Evolutionary conservation across 1,139 yeast genomes (phyloP).

Genomic region (Saccharomyces uvarum): DNA sequence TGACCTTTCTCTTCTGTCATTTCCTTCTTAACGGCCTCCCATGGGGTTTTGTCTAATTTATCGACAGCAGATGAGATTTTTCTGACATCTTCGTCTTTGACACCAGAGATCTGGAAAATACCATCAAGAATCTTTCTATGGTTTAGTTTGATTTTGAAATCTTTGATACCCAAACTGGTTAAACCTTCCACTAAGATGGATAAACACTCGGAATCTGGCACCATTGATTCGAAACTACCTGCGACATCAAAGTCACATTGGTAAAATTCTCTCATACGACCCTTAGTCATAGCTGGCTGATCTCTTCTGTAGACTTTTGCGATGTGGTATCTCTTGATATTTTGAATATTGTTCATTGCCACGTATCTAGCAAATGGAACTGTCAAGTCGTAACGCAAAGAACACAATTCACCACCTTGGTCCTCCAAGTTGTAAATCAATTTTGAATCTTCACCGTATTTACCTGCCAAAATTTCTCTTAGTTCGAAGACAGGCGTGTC

Average conservation of each 20-base stretch:
- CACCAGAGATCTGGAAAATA: conserved; percentile 91
- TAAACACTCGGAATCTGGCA: conserved; percentile 88
- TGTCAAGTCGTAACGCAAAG: conserved; percentile 89
- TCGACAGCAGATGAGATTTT: conserved; percentile 92
- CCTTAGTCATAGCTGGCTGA: conserved; percentile 99
- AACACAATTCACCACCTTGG: conserved; percentile 96
- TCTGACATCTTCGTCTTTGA: conserved; percentile 85
- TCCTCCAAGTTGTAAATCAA: conserved; percentile 91
- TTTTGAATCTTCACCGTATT: conserved; percentile 96
- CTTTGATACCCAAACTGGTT: conserved; percentile 71
- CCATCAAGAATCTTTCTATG: conserved; percentile 96
- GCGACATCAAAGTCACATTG: conserved; percentile 98
- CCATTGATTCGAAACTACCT: conserved; percentile 86
- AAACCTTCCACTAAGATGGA: conserved; percentile 79
- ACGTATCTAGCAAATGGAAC: conserved; percentile 96
- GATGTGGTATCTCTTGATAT: conserved; percentile 88
- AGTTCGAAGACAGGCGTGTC: conserved; percentile 97
- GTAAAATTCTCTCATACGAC: conserved; percentile 97
- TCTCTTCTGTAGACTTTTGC: conserved; percentile 98
- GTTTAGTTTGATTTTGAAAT: conserved; percentile 84
- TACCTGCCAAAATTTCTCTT: conserved; percentile 90
- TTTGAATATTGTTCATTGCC: conserved; percentile 85
- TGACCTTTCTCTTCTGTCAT: conserved; percentile 87
- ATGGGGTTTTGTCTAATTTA: conserved; percentile 87
- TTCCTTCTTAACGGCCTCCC: conserved; percentile 89